phyloP scores from a whole-genome alignment of 371 early-diverging fungal genomes.

The Nosema granulosis region DNA sequence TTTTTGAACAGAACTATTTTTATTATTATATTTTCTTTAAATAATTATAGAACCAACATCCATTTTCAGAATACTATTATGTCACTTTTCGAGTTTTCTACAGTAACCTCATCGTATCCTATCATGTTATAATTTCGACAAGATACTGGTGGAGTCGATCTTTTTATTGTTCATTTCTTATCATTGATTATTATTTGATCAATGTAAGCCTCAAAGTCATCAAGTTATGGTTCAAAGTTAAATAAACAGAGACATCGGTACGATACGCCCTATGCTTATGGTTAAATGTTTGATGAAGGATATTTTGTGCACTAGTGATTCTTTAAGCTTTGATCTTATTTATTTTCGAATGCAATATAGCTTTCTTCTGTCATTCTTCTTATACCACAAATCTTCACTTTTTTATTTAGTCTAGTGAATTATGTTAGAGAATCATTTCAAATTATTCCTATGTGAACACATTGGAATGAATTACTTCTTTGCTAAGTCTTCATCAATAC shows the following conservation, averaged over 20 bases:
- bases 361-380: background rate
- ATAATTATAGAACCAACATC: background rate
- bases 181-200: background rate
- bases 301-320: background rate
- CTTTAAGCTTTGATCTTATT: background rate
- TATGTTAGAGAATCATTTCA: background rate
- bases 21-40: background rate
- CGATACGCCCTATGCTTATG: background rate
- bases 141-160: too few species aligned
- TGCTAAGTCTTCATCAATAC: background rate
- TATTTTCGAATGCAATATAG: background rate
- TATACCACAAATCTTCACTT: background rate
- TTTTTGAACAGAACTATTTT: too few species aligned
- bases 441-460: background rate
- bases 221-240: background rate
- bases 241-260: background rate
- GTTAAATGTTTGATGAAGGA: background rate
- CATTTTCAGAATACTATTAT: background rate
- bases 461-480: background rate
- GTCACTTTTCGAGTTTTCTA: background rate
- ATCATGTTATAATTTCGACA: too few species aligned
- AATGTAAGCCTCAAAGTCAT: background rate
- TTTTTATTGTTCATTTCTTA: background rate
- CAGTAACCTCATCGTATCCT: too few species aligned
- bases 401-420: background rate